Conservation (phyloP, 2,329 filamentous ascomycete genomes). For the Penicillium olsonii region DNA sequence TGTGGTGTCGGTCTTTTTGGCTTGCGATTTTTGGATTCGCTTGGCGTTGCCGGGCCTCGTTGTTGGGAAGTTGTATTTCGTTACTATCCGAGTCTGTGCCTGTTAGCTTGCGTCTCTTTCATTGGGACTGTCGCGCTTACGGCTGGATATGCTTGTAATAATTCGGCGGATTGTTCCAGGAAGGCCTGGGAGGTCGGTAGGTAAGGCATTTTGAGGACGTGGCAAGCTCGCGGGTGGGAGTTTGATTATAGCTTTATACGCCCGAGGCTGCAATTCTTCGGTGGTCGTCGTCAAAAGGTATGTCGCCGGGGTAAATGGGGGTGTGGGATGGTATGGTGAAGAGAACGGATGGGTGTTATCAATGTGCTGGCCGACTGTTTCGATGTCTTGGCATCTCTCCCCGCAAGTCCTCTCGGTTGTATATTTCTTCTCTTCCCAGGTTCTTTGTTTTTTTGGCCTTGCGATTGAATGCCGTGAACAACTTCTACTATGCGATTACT, state of each 20-base stretch:
- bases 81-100: conserved; percentile 80
- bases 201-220: conserved; percentile 65
- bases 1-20: conserved; percentile 50
- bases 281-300: not conserved
- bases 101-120: conserved; percentile 1
- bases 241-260: not conserved
- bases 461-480: too few relatives aligned
- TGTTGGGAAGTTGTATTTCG: conserved; percentile 74
- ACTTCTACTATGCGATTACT: too few relatives aligned
- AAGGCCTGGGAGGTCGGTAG: conserved; percentile 84
- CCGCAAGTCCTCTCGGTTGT: not conserved
- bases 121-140: conserved; percentile 53
- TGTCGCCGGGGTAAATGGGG: not conserved
- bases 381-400: conserved; percentile 25
- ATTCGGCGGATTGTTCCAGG: conserved; percentile 81
- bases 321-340: conserved; percentile 10
- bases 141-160: conserved; percentile 84
- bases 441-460: too few relatives aligned
- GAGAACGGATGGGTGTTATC: conserved; percentile 21
- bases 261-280: not conserved
- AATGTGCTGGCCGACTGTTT: conserved; percentile 25
- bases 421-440: too few relatives aligned
- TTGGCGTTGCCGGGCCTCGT: conserved; percentile 26
- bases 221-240: conserved; percentile 10
- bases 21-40: conserved; percentile 32